A percentile compares a stretch with the other conserved stretches of the same genome.
Evolutionary conservation across 1,284 basidiomycete species (phyloP).

Genomic region (Trichosporon coremiiforme): DNA sequence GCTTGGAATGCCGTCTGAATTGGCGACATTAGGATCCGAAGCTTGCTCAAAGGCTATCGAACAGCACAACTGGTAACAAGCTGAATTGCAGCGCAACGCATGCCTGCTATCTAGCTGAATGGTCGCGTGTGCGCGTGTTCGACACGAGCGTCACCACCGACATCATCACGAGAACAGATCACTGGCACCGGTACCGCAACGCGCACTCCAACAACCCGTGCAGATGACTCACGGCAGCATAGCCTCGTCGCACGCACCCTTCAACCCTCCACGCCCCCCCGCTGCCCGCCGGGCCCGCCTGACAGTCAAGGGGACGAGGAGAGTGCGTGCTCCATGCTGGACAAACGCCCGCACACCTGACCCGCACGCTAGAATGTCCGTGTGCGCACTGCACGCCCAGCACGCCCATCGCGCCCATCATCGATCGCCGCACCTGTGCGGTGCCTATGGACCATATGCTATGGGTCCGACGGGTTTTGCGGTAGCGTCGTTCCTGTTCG

Average conservation of each 20-base stretch:
- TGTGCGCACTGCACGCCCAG: too few relatives aligned
- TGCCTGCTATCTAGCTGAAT: not conserved
- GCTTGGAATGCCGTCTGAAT: not conserved
- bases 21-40: constrained; percentile 1
- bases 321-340: not conserved
- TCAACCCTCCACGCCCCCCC: not conserved
- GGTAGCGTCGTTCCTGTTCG: not conserved
- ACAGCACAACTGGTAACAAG: not conserved
- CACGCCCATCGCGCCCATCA: not conserved
- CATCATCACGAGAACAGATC: too few relatives aligned
- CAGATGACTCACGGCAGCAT: not conserved
- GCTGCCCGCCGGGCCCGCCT: too few relatives aligned
- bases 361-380: not conserved
- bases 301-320: not conserved
- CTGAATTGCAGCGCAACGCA: not conserved
- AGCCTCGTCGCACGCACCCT: not conserved
- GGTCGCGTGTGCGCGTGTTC: constrained; percentile 6
- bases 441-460: not conserved
- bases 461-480: not conserved
- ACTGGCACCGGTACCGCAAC: too few relatives aligned
- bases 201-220: too few relatives aligned
- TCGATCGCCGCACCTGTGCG: not conserved
- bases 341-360: not conserved
- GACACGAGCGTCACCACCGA: not conserved
- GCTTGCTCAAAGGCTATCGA: not conserved